These are phyloP conservation scores for Boehmeria nivea DNA, from an alignment of 306 rosid genomes.

Conservation along the genomic window DNA sequence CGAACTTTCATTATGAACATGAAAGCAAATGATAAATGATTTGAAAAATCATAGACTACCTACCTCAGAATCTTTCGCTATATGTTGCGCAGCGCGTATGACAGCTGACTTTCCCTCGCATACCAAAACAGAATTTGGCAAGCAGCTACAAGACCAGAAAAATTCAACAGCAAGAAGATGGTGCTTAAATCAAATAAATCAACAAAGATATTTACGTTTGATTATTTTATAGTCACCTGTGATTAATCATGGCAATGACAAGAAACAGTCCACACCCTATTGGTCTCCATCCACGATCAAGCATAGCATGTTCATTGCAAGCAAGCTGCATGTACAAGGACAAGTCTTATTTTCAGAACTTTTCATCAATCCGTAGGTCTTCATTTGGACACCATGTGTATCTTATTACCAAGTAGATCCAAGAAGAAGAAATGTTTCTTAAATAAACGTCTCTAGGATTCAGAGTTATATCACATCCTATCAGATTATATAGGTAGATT, in stretches of 20 bases:
- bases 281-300: slow-evolving; percentile 85
- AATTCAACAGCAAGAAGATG: slow-evolving; percentile 27
- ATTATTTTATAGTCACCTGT: slow-evolving; percentile 49
- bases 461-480: too few relatives aligned
- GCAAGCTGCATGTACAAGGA: slow-evolving; percentile 98
- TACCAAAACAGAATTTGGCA: slow-evolving; percentile 77
- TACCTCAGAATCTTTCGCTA: slow-evolving; percentile 75
- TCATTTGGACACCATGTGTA: too few relatives aligned
- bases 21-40: too few relatives aligned
- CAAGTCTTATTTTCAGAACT: too few relatives aligned
- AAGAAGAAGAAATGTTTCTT: too few relatives aligned
- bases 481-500: too few relatives aligned
- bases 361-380: too few relatives aligned
- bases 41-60: too few relatives aligned
- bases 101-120: slow-evolving; percentile 76
- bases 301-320: slow-evolving; percentile 91
- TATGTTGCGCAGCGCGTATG: slow-evolving; percentile 69
- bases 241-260: slow-evolving; percentile 79
- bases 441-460: too few relatives aligned
- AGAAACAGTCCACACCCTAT: slow-evolving; percentile 87
- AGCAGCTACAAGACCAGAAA: slow-evolving; percentile 46
- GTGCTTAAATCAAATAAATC: slow-evolving; percentile 15
- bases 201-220: slow-evolving; percentile 8
- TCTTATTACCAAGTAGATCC: too few relatives aligned
- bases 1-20: too few relatives aligned